These are phyloP conservation scores for Arthrobotrys musiformis DNA, from an alignment of 2,329 filamentous ascomycete genomes.

Conservation along the genomic window DNA sequence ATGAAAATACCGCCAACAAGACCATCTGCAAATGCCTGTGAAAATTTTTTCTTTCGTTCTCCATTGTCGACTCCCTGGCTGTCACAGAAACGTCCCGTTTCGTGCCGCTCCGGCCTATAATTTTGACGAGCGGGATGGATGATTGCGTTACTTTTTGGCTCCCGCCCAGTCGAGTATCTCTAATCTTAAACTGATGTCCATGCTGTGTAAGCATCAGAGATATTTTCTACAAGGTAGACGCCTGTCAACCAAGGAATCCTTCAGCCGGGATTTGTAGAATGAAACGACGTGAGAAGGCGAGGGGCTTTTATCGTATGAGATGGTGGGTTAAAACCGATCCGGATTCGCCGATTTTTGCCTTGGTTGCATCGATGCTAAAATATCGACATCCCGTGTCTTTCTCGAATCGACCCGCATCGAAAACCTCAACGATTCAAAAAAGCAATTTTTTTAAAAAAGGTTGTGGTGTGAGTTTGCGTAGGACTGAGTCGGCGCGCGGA, in stretches of 20 bases:
- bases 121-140: slow-evolving; percentile 50
- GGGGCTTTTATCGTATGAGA: slow-evolving; percentile 34
- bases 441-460: slow-evolving; percentile 12
- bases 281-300: slow-evolving; percentile 26
- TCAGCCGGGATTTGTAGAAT: slow-evolving; percentile 28
- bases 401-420: slow-evolving; percentile 48
- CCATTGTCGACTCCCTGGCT: slow-evolving; percentile 3
- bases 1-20: slow-evolving; percentile 31
- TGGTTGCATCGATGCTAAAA: slow-evolving; percentile 53
- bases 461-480: slow-evolving; percentile 3
- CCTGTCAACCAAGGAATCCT: slow-evolving; percentile 17
- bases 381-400: slow-evolving; percentile 56
- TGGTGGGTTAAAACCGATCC: slow-evolving; percentile 41
- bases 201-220: slow-evolving; percentile 31
- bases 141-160: slow-evolving; percentile 55
- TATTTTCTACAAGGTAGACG: slow-evolving; percentile 37
- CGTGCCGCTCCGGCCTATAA: slow-evolving; percentile 48
- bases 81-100: slow-evolving; percentile 55
- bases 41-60: slow-evolving; percentile 31
- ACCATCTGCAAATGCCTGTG: slow-evolving; percentile 15
- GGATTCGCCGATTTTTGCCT: slow-evolving; percentile 52
- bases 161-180: slow-evolving; percentile 32
- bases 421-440: slow-evolving; percentile 20
- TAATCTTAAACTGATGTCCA: slow-evolving; percentile 52
- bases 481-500: slow-evolving; percentile 29